Evolutionary conservation across 73 alveolate genomes (phyloP).

Genomic region (Tetrahymena malaccensis): DNA sequence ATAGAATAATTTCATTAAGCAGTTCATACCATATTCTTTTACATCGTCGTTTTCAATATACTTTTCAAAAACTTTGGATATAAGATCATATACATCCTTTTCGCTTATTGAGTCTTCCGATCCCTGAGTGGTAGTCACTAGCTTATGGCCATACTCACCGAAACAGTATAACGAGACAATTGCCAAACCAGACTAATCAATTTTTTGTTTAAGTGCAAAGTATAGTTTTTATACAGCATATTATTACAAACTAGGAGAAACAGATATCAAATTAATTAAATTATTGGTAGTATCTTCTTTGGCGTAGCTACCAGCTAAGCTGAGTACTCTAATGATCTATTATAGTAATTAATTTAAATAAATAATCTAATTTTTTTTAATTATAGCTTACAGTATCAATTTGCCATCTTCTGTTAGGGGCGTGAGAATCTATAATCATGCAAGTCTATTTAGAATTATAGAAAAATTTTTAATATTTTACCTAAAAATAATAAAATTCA

Average conservation of each 20-base stretch:
- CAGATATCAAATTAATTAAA: slow-evolving; percentile 26
- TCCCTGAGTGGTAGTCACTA: slow-evolving; percentile 1
- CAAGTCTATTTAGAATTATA: slow-evolving; percentile 21
- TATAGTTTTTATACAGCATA: slow-evolving; percentile 32
- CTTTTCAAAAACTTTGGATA: slow-evolving; percentile 1
- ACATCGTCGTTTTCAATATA: slow-evolving; percentile 5
- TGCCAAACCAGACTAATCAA: slow-evolving; percentile 28
- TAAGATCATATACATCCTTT: neutral
- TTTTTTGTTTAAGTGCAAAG: slow-evolving; percentile 15
- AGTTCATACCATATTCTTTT: slow-evolving; percentile 23
- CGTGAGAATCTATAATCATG: slow-evolving; percentile 24
- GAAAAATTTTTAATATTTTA: slow-evolving; percentile 9
- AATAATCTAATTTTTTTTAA: neutral
- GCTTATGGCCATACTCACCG: slow-evolving; percentile 29
- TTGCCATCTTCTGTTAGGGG: slow-evolving; percentile 45
- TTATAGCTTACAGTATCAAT: slow-evolving; percentile 33
- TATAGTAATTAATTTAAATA: slow-evolving; percentile 67
- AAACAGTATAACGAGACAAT: slow-evolving; percentile 14
- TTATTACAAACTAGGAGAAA: slow-evolving; percentile 12
- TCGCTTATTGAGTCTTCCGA: slow-evolving; percentile 6
- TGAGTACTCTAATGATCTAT: slow-evolving; percentile 37
- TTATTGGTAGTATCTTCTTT: slow-evolving; percentile 14
- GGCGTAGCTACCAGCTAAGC: slow-evolving; percentile 36
- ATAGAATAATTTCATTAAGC: slow-evolving; percentile 23
- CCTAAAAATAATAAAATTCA: neutral